Conservation (phyloP, 2,329 filamentous ascomycete genomes). For the Aureobasidium melanogenum region DNA sequence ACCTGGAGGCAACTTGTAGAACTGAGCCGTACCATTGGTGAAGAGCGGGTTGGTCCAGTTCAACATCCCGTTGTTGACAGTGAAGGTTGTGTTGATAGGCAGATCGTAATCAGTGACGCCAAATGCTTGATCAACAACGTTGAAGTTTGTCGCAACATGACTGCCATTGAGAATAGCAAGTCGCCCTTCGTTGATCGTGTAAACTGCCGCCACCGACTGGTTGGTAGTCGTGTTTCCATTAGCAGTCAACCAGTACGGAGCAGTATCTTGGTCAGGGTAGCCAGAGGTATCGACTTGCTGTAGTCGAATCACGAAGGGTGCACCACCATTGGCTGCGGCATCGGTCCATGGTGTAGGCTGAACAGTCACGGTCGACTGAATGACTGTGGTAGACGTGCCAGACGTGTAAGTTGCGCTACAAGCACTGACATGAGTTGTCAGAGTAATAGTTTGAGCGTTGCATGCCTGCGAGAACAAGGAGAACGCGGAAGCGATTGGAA, state of each 20-base stretch:
- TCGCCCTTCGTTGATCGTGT: constrained; percentile 22
- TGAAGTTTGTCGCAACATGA: constrained; percentile 19
- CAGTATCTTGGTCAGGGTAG: constrained; percentile 1
- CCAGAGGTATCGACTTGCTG: constrained; percentile 17
- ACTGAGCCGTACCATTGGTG: constrained; percentile 22
- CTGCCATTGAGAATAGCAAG: constrained; percentile 18
- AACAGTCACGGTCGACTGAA: constrained; percentile 24
- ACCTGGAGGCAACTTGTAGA: constrained; percentile 22
- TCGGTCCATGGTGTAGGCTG: constrained; percentile 22
- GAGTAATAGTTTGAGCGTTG: constrained; percentile 12
- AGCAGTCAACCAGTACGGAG: constrained; percentile 20
- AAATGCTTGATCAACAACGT: constrained; percentile 21
- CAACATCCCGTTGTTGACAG: constrained; percentile 19
- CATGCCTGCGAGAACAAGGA: constrained; percentile 3
- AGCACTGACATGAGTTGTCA: constrained; percentile 14
- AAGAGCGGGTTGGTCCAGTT: constrained; percentile 27
- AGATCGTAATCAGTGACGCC: constrained; percentile 17
- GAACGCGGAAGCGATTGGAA: background rate
- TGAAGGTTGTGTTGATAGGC: constrained; percentile 24
- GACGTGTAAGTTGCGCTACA: constrained; percentile 10
- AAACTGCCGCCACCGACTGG: constrained; percentile 21
- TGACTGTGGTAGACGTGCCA: constrained; percentile 15
- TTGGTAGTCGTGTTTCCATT: constrained; percentile 28
- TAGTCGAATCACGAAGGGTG: constrained; percentile 24
- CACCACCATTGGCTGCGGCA: constrained; percentile 22